A percentile compares a stretch with the other conserved stretches of the same genome.
Evolutionary conservation across 2,329 filamentous ascomycete species (phyloP).

Genomic region (Diaporthe sp.): DNA sequence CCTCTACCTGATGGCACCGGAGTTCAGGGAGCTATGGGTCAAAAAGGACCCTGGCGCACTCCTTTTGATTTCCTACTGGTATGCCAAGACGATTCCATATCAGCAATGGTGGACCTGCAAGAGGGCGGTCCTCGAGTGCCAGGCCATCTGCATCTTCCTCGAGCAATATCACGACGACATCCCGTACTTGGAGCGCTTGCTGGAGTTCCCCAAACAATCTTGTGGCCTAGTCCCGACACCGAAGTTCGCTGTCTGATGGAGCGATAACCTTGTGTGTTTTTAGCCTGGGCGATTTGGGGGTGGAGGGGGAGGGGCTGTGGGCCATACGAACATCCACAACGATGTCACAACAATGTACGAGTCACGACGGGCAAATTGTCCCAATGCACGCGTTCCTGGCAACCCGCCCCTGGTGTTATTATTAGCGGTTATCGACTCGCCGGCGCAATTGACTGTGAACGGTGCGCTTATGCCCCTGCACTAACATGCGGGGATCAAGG

Average conservation of each 20-base stretch:
- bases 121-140: slow-evolving; percentile 62
- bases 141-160: slow-evolving; percentile 61
- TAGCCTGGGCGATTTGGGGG: not conserved
- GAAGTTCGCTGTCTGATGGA: not conserved
- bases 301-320: not conserved
- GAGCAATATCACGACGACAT: slow-evolving; percentile 44
- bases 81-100: slow-evolving; percentile 59
- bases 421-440: slow-evolving; percentile 19
- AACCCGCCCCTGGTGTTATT: not conserved
- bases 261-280: not conserved
- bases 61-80: slow-evolving; percentile 71
- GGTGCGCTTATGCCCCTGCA: slow-evolving; percentile 35
- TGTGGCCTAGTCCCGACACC: slow-evolving; percentile 31
- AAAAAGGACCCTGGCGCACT: slow-evolving; percentile 67
- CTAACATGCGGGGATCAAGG: slow-evolving; percentile 28
- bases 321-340: not conserved
- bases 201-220: slow-evolving; percentile 42
- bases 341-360: not conserved
- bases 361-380: slow-evolving; percentile 11
- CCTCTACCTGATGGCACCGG: slow-evolving; percentile 58
- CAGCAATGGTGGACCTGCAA: slow-evolving; percentile 63
- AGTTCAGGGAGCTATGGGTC: slow-evolving; percentile 61
- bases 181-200: slow-evolving; percentile 37
- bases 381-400: slow-evolving; percentile 6
- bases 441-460: slow-evolving; percentile 30